phyloP scores from a whole-genome alignment of 306 rosid genomes.

The Cicer yamashitae region DNA sequence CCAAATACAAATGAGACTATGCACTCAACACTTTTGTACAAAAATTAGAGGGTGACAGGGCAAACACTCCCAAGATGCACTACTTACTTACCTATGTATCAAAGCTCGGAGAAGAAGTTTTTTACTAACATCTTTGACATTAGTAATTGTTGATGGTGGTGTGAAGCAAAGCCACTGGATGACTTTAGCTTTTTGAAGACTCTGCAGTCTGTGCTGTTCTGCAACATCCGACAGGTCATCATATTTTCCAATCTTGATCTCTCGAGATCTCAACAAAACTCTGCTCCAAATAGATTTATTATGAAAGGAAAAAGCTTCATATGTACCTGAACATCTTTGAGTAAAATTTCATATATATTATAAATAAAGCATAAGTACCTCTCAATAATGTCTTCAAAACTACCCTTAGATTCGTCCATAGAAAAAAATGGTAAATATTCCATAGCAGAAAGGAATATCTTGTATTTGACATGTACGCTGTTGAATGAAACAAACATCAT shows the following conservation, averaged over 20 bases:
- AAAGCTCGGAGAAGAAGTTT: constrained; percentile 84
- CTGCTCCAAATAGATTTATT: constrained; percentile 60
- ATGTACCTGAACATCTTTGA: constrained; percentile 35
- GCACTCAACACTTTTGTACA: constrained; percentile 27
- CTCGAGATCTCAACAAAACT: constrained; percentile 89
- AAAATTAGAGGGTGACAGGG: constrained; percentile 14
- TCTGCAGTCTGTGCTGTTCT: constrained; percentile 88
- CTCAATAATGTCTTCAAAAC: constrained; percentile 94
- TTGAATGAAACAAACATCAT: constrained; percentile 48
- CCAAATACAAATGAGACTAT: constrained; percentile 37
- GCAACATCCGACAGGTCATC: constrained; percentile 75
- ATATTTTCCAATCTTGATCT: constrained; percentile 69
- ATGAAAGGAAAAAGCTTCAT: constrained; percentile 19
- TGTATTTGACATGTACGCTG: constrained; percentile 85
- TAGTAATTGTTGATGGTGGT: constrained; percentile 84
- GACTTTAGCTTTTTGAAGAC: constrained; percentile 93
- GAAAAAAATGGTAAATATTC: constrained; percentile 90
- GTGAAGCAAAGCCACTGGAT: constrained; percentile 99
- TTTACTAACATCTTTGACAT: constrained; percentile 72
- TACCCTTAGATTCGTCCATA: constrained; percentile 71
- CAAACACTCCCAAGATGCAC: constrained; percentile 32
- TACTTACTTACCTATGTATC: constrained; percentile 71
- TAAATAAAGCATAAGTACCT: constrained; percentile 56
- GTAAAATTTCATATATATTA: constrained; percentile 8
- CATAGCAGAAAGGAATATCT: constrained; percentile 93